phyloP scores from a whole-genome alignment of 139 green algal genomes.

The Chlamydomonas asymmetrica region DNA sequence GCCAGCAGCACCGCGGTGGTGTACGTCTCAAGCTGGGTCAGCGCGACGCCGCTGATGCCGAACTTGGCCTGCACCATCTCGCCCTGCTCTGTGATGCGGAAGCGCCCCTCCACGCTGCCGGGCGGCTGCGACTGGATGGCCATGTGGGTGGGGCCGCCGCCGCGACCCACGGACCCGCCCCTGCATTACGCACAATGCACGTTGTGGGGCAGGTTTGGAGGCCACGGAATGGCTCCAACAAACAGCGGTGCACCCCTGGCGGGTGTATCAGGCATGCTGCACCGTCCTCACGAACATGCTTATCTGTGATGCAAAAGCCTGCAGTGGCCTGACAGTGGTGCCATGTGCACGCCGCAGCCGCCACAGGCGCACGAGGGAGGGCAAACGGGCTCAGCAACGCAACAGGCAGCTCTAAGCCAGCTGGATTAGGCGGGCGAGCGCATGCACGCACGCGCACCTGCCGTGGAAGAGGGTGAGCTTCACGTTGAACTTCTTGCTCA shows the following conservation, averaged over 20 bases:
- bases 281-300: no score
- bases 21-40: slow-evolving; percentile 88
- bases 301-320: no score
- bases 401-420: no score
- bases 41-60: slow-evolving; percentile 82
- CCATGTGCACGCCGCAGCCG: no score
- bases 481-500: slow-evolving; percentile 65
- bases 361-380: no score
- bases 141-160: slow-evolving; percentile 92
- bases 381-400: no score
- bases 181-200: no score
- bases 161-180: slow-evolving; percentile 92
- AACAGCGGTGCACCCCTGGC: no score
- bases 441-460: slow-evolving; percentile 90
- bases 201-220: no score
- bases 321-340: no score
- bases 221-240: no score
- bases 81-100: slow-evolving; percentile 91
- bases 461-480: slow-evolving; percentile 95
- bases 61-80: slow-evolving; percentile 88
- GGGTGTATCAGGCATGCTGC: no score
- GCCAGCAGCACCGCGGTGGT: slow-evolving; percentile 85
- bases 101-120: slow-evolving; percentile 78
- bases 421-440: slow-evolving; percentile 92
- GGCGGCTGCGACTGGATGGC: slow-evolving; percentile 94